Evolutionary conservation across 495 filamentous ascomycete genomes (phyloP), one percentile per base, ranked within the genome.

Genomic region (Xylaria longipes): DNA sequence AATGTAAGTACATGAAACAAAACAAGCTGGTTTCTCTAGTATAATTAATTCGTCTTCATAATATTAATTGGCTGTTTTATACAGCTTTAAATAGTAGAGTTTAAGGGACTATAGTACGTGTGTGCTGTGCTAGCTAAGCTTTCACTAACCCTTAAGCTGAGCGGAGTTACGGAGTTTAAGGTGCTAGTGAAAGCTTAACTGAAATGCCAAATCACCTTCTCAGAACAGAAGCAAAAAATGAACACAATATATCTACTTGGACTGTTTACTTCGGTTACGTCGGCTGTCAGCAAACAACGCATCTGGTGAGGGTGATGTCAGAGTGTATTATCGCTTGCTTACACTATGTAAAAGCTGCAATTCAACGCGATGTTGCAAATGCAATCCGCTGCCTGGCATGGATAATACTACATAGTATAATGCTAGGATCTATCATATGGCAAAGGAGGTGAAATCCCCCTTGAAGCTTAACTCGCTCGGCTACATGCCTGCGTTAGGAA

Each of bases 401-500:
- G 33, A 3, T n/a, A n/a, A 22, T 9, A 17, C 17, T 37, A 60
- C 31, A n/a, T n/a, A n/a, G n/a, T 37, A 37, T 35, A 37, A 22
- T 60, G 57, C 20, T 2, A 60, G 57, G 57, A 31, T 60, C 31
- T 8, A 57, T 31, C 11, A 17, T 37, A 60, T 39, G 33, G n/a
- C 27, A 33, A 11, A 43, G 35, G 8, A 25, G 35, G 60, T 37
- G 37, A 63, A 43, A 41, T 14, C 25, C 29, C 60, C 35, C 1
- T 27, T n/a, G 22, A 63, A 63, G n/a, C 37, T 27, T 63, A 29
- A 41, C 35, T 27, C 22, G 22, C 45, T 63, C 60, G 37, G 60
- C 14, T 63, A 63, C 22, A 5, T 63, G 14, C 33, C 57, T 60
- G 20, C 25, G 60, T 63, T 63, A 41, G 60, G 60, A 41, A 41